A percentile compares a stretch with the other conserved stretches of the same genome.
These are phyloP conservation scores for Lactarius pseudohatsudake DNA, from an alignment of 768 basidiomycete genomes.

Conservation along the genomic window DNA sequence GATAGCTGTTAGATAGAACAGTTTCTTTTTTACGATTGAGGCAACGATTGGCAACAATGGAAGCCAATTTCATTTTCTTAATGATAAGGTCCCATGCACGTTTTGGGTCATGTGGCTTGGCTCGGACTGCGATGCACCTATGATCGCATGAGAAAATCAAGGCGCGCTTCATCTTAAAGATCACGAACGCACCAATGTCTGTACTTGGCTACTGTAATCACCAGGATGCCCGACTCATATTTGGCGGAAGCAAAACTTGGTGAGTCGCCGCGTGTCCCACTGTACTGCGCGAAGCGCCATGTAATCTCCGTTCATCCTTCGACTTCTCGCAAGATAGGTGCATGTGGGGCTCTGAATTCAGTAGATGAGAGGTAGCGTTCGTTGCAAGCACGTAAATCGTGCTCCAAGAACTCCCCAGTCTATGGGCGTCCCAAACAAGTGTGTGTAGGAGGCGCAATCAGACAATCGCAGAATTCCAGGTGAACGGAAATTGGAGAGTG, in stretches of 20 bases:
- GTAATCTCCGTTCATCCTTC: background rate
- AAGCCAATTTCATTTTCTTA: background rate
- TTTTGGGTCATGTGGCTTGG: background rate
- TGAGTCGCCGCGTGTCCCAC: background rate
- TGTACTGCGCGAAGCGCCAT: background rate
- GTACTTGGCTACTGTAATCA: no score
- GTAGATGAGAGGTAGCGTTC: background rate
- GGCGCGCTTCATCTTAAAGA: background rate
- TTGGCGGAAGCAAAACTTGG: background rate
- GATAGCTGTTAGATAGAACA: background rate
- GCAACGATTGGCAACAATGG: background rate
- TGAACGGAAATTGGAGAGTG: background rate
- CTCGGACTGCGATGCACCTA: background rate
- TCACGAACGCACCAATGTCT: background rate
- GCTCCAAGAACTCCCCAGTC: background rate
- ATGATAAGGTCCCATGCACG: background rate
- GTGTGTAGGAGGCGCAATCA: background rate
- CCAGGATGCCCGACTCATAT: background rate
- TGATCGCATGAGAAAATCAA: background rate
- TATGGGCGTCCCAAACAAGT: background rate
- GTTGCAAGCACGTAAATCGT: background rate
- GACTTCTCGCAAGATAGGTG: background rate
- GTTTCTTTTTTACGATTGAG: background rate
- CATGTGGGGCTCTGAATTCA: background rate
- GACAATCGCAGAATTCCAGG: background rate